Base-by-base conservation (phyloP, 31 red algal genomes). In the Asparagopsis taxiformis region DNA sequence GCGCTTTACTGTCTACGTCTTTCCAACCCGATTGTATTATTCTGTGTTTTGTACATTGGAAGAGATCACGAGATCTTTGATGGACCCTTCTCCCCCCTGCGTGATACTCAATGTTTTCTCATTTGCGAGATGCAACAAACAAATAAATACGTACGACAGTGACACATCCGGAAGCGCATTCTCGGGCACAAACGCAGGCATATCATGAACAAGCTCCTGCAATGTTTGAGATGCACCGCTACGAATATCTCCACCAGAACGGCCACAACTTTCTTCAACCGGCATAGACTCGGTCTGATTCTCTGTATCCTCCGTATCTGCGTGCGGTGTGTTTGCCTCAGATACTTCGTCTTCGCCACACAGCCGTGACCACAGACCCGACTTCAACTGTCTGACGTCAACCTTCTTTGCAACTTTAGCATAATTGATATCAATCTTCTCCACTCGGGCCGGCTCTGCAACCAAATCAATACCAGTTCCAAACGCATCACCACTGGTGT, bases 91-190 rank as follows among this genome's bases (percentile, higher is more conserved):
- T 43, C 53, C 72, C 17, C 19, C 55, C 19, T 68, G 72, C 32
- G 64, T 46, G 23, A 97, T 55, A 49, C 72, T 41, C 3, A 98
- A 53, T 19, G 51, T 53, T 43, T 85, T 84, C 68, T 98, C 95
- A 41, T 98, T 98, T 5, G 95, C 95, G 8, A 98, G 68, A 68
- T 98, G 95, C 30, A 98, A 69, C 50, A 98, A 53, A 26, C 89
- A 92, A 41, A 98, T 93, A 69, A 98, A 98, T 17, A 93, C 66
- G 46, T 90, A 98, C 1, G 88, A 74, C 25, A 87, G 38, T 20
- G 95, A 91, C 6, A 98, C 67, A 41, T 92, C 87, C 22, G 65
- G 32, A 19, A 65, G 50, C 1, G 77, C 70, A 0, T 44, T 26
- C 19, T 46, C 38, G 21, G 83, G 78, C 15, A 89, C 62, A 20